Conservation (phyloP, 2,329 filamentous ascomycete species). For the Leptographium galeiforme region DNA sequence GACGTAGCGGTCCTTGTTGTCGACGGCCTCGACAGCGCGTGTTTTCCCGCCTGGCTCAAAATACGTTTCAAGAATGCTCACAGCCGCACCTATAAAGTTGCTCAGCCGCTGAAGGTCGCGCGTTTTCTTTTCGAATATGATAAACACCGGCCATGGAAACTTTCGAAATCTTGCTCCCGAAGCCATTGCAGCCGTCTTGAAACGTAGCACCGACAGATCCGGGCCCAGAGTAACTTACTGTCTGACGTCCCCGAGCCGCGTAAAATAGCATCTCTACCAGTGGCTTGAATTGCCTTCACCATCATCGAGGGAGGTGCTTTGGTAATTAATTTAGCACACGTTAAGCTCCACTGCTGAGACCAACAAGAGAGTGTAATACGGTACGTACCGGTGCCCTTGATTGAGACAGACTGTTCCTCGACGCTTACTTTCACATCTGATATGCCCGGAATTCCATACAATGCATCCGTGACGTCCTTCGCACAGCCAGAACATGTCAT, state of each 20-base stretch:
- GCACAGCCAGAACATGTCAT: constrained; percentile 85
- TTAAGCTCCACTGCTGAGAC: no score
- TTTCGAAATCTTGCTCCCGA: no score
- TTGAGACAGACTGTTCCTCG: constrained; percentile 66
- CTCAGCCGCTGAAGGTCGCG: neutral
- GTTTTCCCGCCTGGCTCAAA: constrained; percentile 36
- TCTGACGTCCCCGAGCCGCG: constrained; percentile 77
- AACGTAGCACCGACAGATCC: no score
- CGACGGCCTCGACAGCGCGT: constrained; percentile 14
- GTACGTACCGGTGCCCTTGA: constrained; percentile 66
- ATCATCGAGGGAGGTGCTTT: constrained; percentile 75
- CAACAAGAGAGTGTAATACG: neutral
- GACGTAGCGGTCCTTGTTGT: constrained; percentile 41
- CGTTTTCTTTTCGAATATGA: no score
- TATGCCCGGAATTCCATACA: constrained; percentile 68
- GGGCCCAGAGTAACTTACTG: constrained; percentile 40
- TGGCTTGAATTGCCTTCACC: constrained; percentile 75
- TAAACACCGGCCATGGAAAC: no score
- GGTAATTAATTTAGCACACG: neutral
- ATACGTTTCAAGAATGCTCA: constrained; percentile 87
- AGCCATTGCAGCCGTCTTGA: no score
- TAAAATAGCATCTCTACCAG: constrained; percentile 86
- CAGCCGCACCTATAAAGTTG: constrained; percentile 51
- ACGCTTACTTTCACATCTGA: constrained; percentile 71
- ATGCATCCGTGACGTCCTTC: constrained; percentile 66